Base-by-base conservation (phyloP, 108 stramenopile genomes). In the Nitzschia sp. region DNA sequence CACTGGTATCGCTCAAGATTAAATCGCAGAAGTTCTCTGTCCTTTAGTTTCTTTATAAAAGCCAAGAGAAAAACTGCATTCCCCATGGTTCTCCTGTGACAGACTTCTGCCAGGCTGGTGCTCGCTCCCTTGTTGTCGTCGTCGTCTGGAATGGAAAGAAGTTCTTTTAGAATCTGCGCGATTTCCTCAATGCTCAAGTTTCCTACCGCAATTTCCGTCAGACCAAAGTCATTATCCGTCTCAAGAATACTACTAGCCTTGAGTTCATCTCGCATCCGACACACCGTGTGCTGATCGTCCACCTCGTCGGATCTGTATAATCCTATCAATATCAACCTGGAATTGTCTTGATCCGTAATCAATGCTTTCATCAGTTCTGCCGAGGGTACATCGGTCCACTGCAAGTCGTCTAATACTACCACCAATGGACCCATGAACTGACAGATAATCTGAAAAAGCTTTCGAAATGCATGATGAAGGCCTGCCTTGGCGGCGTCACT, bases 301-400 rank as follows among this genome's bases (percentile, higher is more conserved):
- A 53, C 51, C n/a, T 53, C 51, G n/a, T 53, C 51, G 51, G 51
- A 53, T n/a, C 51, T 19, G n/a, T 53, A 53, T 6, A 6, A 15
- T 4, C 5, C 51, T 5, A 53, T n/a, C 23, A 53, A 6, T 4
- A 53, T n/a, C 8, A 53, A n/a, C n/a, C 23, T n/a, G n/a, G n/a
- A 24, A 53, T 53, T 53, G n/a, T 53, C 23, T 24, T 4, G 23
- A 53, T 53, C 51, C 4, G 13, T 24, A 15, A 53, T 53, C 51
- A 53, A 6, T 19, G n/a, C 4, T 17, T 53, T 4, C 51, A 53
- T 25, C 24, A 53, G 6, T 24, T 53, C 18, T 25, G n/a, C 13
- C 18, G 51, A 53, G 5, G 51, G 13, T 15, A 17, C 18, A 25
- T 53, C 51, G 6, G 51, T n/a, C 18, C 51, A 15, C n/a, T 53